Conservation (phyloP, 2,329 filamentous ascomycete species). For the Colletotrichum orbiculare region DNA sequence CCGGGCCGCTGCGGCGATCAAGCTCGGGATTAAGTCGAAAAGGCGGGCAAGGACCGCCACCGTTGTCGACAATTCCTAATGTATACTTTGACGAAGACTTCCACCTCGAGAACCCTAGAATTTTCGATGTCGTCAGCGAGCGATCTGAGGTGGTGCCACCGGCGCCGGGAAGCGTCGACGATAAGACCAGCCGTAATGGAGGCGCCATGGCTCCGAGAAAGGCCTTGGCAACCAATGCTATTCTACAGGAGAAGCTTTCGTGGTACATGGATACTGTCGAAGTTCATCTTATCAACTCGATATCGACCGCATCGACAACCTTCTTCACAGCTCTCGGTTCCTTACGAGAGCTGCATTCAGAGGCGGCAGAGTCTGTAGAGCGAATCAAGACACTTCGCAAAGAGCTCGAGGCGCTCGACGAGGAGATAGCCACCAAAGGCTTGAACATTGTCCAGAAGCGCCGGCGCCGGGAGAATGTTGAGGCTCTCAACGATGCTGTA, state of each 20-base stretch:
- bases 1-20: conserved; percentile 55
- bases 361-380: conserved; percentile 90
- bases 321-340: conserved; percentile 96
- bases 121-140: conserved; percentile 96
- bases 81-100: conserved; percentile 98
- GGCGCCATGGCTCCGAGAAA: conserved; percentile 76
- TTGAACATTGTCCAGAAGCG: conserved; percentile 87
- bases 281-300: conserved; percentile 94
- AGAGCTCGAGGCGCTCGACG: conserved; percentile 83
- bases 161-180: conserved; percentile 63
- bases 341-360: conserved; percentile 87
- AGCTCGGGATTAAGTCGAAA: conserved; percentile 66
- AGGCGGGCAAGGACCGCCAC: conserved; percentile 78
- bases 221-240: conserved; percentile 93
- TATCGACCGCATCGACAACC: conserved; percentile 93
- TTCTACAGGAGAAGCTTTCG: conserved; percentile 95
- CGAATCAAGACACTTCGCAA: conserved; percentile 84
- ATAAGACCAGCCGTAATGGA: conserved; percentile 67
- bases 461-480: conserved; percentile 83
- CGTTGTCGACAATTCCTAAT: conserved; percentile 88
- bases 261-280: conserved; percentile 99
- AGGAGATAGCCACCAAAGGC: conserved; percentile 87
- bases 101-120: conserved; percentile 93
- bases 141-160: conserved; percentile 92
- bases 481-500: conserved; percentile 84